Percentiles rank a stretch among this genome's conserved stretches.
phyloP scores from a whole-genome alignment of 768 basidiomycete species.

The Xanthoconium purpureum region DNA sequence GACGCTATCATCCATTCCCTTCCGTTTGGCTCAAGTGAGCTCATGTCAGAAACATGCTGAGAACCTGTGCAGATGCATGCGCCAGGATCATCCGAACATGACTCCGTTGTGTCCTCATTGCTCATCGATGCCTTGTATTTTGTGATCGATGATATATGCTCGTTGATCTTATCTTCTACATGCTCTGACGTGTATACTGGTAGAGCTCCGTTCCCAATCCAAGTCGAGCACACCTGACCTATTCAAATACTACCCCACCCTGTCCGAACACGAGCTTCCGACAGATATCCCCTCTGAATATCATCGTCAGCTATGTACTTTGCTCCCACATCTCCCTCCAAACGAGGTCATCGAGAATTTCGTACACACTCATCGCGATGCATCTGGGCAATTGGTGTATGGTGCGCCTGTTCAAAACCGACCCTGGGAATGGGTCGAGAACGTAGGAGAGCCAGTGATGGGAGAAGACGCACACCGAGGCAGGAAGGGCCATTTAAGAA shows the following conservation, averaged over 20 bases:
- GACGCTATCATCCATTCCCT: slow-evolving; percentile 41
- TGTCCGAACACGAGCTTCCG: slow-evolving; percentile 50
- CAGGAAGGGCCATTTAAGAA: slow-evolving; percentile 55
- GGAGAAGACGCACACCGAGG: slow-evolving; percentile 42
- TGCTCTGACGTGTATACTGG: neutral
- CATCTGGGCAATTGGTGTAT: slow-evolving; percentile 46
- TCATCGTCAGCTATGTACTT: slow-evolving; percentile 51
- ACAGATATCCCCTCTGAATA: slow-evolving; percentile 54
- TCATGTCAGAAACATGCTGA: slow-evolving; percentile 8
- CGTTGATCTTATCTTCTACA: too few relatives aligned
- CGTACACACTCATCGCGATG: slow-evolving; percentile 55
- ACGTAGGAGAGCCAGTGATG: slow-evolving; percentile 50
- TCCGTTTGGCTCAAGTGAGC: slow-evolving; percentile 46
- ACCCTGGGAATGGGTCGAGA: slow-evolving; percentile 88
- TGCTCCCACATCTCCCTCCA: slow-evolving; percentile 56
- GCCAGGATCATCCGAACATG: slow-evolving; percentile 45
- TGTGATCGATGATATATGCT: slow-evolving; percentile 62
- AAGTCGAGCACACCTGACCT: slow-evolving; percentile 54
- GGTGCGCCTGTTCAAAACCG: slow-evolving; percentile 61
- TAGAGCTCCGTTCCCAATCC: slow-evolving; percentile 62
- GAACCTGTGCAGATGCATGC: slow-evolving; percentile 47
- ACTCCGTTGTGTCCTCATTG: slow-evolving; percentile 59
- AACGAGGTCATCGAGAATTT: slow-evolving; percentile 55
- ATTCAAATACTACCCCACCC: slow-evolving; percentile 60
- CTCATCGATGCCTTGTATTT: slow-evolving; percentile 74